These are phyloP conservation scores for Brassica rapa DNA, from an alignment of 345 rosid genomes.

Conservation along the genomic window DNA sequence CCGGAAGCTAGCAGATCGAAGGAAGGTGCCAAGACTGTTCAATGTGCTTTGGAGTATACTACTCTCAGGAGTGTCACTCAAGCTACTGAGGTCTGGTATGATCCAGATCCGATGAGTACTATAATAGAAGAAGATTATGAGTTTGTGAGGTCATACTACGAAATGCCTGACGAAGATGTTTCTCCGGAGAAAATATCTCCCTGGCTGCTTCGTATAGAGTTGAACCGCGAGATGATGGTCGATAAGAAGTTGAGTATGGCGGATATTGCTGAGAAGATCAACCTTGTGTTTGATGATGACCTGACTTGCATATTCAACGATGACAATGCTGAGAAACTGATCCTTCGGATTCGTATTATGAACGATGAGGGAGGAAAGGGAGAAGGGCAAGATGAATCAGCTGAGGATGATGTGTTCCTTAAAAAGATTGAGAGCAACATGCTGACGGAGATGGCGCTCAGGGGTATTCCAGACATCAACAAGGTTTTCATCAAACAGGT, in stretches of 20 bases:
- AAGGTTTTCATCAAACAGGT: slow-evolving; percentile 89
- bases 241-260: slow-evolving; percentile 98
- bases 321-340: slow-evolving; percentile 89
- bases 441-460: slow-evolving; percentile 97
- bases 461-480: slow-evolving; percentile 93
- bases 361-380: slow-evolving; percentile 94
- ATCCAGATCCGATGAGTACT: slow-evolving; percentile 93
- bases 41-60: slow-evolving; percentile 96
- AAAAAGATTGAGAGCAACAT: slow-evolving; percentile 95
- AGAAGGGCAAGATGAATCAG: slow-evolving; percentile 81
- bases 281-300: slow-evolving; percentile 87
- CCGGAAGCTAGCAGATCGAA: slow-evolving; percentile 79
- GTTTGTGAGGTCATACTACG: slow-evolving; percentile 92
- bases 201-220: slow-evolving; percentile 93
- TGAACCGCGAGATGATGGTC: slow-evolving; percentile 99
- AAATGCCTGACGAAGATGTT: slow-evolving; percentile 98
- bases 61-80: slow-evolving; percentile 94
- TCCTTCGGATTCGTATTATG: slow-evolving; percentile 94
- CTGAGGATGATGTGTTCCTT: slow-evolving; percentile 96
- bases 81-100: slow-evolving; percentile 99
- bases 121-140: slow-evolving; percentile 88
- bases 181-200: slow-evolving; percentile 94
- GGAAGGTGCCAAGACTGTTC: slow-evolving; percentile 93
- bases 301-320: slow-evolving; percentile 93
- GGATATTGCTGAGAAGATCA: slow-evolving; percentile 93